These are phyloP conservation scores for Penicillium frequentans DNA, from an alignment of 2,329 filamentous ascomycete genomes.

Conservation along the genomic window DNA sequence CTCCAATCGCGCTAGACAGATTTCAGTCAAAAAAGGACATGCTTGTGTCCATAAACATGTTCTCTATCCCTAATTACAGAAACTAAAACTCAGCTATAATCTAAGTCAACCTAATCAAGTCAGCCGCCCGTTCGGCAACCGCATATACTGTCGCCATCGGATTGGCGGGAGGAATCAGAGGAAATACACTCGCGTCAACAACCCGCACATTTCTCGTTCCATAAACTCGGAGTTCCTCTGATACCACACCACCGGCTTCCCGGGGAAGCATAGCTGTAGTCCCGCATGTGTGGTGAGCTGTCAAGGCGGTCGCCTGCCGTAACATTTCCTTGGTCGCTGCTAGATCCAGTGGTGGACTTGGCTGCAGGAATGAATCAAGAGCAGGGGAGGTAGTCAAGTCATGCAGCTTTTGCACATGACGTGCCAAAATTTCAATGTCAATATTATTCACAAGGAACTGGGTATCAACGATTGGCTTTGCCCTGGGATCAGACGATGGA, in stretches of 20 bases:
- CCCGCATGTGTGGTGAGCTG: constrained; percentile 15
- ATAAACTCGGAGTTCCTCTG: constrained; percentile 30
- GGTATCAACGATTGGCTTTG: constrained; percentile 3
- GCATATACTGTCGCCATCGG: constrained; percentile 40
- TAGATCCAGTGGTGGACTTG: constrained; percentile 1
- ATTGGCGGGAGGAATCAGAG: constrained; percentile 38
- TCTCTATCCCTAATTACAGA: no score
- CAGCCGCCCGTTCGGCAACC: constrained; percentile 35
- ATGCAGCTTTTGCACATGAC: constrained; percentile 8
- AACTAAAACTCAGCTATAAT: no score
- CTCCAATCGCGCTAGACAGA: no score
- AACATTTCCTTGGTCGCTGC: constrained; percentile 13
- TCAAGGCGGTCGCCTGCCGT: neutral
- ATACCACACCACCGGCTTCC: constrained; percentile 33
- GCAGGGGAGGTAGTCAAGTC: neutral
- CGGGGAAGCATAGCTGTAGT: constrained; percentile 31
- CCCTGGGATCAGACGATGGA: neutral
- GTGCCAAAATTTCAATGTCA: constrained; percentile 18
- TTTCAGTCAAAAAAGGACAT: no score
- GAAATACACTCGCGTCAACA: constrained; percentile 39
- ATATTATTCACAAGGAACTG: constrained; percentile 5
- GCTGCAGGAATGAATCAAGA: constrained; percentile 7
- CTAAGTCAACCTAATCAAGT: constrained; percentile 4
- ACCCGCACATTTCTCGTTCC: constrained; percentile 35
- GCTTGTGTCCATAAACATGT: no score